Conservation (phyloP, 2,329 filamentous ascomycete genomes). For the Phaeosphaeria sp. region DNA sequence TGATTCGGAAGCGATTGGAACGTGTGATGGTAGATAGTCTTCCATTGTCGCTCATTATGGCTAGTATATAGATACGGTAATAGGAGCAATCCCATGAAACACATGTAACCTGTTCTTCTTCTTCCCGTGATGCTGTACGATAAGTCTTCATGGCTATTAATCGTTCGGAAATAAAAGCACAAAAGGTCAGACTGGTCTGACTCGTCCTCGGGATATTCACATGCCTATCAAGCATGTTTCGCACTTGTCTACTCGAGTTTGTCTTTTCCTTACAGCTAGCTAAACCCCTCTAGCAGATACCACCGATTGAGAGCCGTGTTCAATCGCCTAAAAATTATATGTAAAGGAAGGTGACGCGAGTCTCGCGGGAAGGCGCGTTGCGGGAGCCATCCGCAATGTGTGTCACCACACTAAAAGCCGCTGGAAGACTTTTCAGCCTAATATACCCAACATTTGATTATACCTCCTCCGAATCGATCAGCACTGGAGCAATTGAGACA, state of each 20-base stretch:
- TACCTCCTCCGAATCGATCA: background rate
- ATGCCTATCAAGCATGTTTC: background rate
- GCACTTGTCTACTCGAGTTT: background rate
- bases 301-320: background rate
- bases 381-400: conserved; percentile 3
- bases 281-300: background rate
- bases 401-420: background rate
- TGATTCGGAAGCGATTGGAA: background rate
- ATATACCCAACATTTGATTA: background rate
- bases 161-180: background rate
- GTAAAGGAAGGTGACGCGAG: background rate
- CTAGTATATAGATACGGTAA: background rate
- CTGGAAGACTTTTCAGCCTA: conserved; percentile 1
- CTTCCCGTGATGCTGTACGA: background rate
- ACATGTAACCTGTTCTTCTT: background rate
- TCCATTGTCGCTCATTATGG: background rate
- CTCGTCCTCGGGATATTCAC: background rate
- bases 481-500: background rate
- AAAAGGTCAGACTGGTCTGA: background rate
- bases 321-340: background rate
- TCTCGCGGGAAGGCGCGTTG: conserved; percentile 3
- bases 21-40: background rate
- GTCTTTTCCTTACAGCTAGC: background rate
- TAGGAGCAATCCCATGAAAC: background rate
- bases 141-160: background rate